Evolutionary conservation across 192 early-diverging fungal species (phyloP).

Genomic region (Coemansia sp.): DNA sequence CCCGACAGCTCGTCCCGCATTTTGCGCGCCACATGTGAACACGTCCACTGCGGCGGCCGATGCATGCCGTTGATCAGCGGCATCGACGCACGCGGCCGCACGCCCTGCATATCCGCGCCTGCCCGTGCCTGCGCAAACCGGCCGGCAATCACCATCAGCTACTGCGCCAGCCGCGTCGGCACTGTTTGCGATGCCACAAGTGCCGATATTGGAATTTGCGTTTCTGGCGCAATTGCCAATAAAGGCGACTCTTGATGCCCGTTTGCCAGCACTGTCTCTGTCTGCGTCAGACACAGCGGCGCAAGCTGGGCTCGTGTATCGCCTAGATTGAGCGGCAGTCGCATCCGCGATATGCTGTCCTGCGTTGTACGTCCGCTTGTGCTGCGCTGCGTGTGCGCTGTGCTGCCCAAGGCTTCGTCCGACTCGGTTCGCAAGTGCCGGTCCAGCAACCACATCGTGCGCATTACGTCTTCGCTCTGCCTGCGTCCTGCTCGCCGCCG

Average conservation of each 20-base stretch:
- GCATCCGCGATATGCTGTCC: neutral
- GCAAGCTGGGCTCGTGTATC: slow-evolving; percentile 44
- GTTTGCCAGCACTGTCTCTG: slow-evolving; percentile 20
- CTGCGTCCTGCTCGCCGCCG: slow-evolving; percentile 26
- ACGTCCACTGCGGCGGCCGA: slow-evolving; percentile 32
- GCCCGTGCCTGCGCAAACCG: slow-evolving; percentile 9
- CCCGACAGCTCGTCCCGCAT: slow-evolving; percentile 38
- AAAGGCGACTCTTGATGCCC: slow-evolving; percentile 3
- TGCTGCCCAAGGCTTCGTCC: neutral
- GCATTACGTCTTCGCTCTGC: slow-evolving; percentile 49
- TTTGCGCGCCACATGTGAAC: slow-evolving; percentile 28
- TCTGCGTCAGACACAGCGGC: slow-evolving; percentile 21
- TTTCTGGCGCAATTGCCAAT: neutral
- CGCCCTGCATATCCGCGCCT: neutral
- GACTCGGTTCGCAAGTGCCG: slow-evolving; percentile 11
- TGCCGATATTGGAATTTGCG: neutral
- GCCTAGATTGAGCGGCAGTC: slow-evolving; percentile 21
- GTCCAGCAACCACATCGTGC: slow-evolving; percentile 49
- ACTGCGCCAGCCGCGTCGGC: slow-evolving; percentile 25
- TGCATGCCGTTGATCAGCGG: slow-evolving; percentile 31
- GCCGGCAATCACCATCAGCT: slow-evolving; percentile 27
- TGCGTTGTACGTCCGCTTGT: slow-evolving; percentile 3
- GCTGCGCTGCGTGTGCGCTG: neutral
- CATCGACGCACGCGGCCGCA: slow-evolving; percentile 53
- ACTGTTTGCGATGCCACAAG: slow-evolving; percentile 9